A percentile compares a stretch with the other conserved stretches of the same genome.
These are phyloP conservation scores for Sistotremastrum suecicum DNA, from an alignment of 768 basidiomycete genomes.

Conservation along the genomic window DNA sequence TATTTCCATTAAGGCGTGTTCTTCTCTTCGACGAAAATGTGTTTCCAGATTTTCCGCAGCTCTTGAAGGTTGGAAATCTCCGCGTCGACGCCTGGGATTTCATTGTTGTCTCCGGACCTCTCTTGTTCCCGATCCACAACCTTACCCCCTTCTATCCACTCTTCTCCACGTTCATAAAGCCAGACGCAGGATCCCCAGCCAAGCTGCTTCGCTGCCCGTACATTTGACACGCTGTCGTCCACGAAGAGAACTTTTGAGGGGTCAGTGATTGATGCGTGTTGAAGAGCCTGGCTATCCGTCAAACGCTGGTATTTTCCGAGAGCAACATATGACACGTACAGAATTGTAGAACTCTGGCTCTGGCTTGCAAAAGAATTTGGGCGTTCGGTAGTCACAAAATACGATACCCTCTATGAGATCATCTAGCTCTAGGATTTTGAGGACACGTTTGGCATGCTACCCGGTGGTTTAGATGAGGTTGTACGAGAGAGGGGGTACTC, in stretches of 20 bases:
- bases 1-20: neutral
- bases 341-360: constrained; percentile 55
- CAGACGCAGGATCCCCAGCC: constrained; percentile 68
- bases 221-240: constrained; percentile 62
- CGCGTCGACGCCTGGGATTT: constrained; percentile 29
- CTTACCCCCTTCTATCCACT: constrained; percentile 48
- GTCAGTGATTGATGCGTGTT: constrained; percentile 43
- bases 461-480: constrained; percentile 4
- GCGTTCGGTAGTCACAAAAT: constrained; percentile 60
- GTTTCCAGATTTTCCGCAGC: constrained; percentile 57
- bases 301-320: neutral
- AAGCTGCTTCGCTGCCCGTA: constrained; percentile 45
- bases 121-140: constrained; percentile 24
- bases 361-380: constrained; percentile 69
- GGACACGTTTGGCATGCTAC: constrained; percentile 72
- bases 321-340: constrained; percentile 21
- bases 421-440: constrained; percentile 55
- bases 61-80: constrained; percentile 48
- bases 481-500: constrained; percentile 9
- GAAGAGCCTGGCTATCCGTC: constrained; percentile 39
- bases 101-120: constrained; percentile 21
- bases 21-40: constrained; percentile 35
- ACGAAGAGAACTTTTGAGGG: constrained; percentile 64
- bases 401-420: constrained; percentile 65
- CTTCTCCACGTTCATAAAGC: constrained; percentile 57